Evolutionary conservation across 192 early-diverging fungal genomes (phyloP).

Genomic region (Umbelopsis sp.): DNA sequence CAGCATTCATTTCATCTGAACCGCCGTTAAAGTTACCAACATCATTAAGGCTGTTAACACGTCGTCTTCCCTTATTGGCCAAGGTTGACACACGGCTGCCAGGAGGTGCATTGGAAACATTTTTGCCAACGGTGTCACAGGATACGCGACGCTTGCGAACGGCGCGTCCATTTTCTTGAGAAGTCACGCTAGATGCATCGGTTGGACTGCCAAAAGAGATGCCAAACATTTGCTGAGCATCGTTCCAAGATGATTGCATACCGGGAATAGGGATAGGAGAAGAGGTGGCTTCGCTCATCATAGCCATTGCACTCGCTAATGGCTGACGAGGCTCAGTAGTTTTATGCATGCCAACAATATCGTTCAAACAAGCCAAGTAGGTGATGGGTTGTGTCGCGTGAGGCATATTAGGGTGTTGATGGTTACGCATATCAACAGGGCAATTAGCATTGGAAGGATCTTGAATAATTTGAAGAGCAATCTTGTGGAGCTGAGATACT

Average conservation of each 20-base stretch:
- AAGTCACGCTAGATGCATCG: conserved; percentile 15
- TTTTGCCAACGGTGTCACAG: conserved; percentile 9
- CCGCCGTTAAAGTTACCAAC: conserved; percentile 4
- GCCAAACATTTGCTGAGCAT: conserved; percentile 7
- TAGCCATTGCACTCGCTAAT: conserved; percentile 18
- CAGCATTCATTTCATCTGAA: not conserved
- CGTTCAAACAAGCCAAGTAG: conserved; percentile 74
- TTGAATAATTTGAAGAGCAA: conserved; percentile 80
- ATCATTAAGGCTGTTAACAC: conserved; percentile 58
- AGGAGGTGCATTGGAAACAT: not conserved
- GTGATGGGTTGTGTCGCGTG: conserved; percentile 46
- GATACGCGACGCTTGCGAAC: conserved; percentile 41
- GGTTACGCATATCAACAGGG: conserved; percentile 3
- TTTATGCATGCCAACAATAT: conserved; percentile 75
- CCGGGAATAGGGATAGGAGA: conserved; percentile 9
- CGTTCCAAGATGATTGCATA: conserved; percentile 19
- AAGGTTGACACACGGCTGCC: conserved; percentile 5
- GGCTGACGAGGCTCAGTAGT: conserved; percentile 55
- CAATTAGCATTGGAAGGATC: conserved; percentile 33
- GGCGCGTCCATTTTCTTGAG: conserved; percentile 27
- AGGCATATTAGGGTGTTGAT: conserved; percentile 32
- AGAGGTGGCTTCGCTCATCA: not conserved
- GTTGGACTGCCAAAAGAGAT: conserved; percentile 16
- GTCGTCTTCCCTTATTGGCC: conserved; percentile 32
- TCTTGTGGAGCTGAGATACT: conserved; percentile 88